Evolutionary conservation across 306 rosid genomes (phyloP).

Genomic region (Fagus sylvatica): DNA sequence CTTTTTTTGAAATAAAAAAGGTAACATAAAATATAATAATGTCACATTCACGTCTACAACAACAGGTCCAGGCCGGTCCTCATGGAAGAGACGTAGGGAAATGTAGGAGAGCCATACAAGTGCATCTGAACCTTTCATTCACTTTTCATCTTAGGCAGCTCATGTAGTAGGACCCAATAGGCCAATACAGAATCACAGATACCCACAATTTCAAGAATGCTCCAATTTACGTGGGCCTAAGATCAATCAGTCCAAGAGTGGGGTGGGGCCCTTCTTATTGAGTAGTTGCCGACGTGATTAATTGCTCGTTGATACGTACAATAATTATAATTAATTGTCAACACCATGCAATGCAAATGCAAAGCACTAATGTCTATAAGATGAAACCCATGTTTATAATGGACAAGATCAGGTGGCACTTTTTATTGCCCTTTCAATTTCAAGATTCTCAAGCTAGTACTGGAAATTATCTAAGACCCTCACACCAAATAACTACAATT

Average conservation of each 20-base stretch:
- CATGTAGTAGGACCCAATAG: conserved; percentile 25
- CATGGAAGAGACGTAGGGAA: too few species aligned
- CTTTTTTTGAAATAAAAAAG: too few species aligned
- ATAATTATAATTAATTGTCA: conserved; percentile 29
- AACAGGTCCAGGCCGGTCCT: too few species aligned
- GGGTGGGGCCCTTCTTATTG: conserved; percentile 21
- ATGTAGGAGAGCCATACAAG: conserved; percentile 11
- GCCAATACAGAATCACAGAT: neutral
- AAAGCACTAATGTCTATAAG: neutral
- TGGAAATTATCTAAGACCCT: neutral
- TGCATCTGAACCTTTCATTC: conserved; percentile 20
- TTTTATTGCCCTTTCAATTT: neutral
- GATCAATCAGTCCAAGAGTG: conserved; percentile 10
- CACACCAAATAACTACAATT: neutral
- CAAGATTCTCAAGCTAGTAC: neutral
- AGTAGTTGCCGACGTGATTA: conserved; percentile 36
- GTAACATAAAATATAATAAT: too few species aligned
- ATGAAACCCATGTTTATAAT: too few species aligned
- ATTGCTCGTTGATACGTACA: conserved; percentile 30
- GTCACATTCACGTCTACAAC: too few species aligned
- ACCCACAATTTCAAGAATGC: conserved; percentile 31
- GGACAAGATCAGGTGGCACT: neutral
- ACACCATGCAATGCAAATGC: conserved; percentile 19
- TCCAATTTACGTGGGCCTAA: neutral
- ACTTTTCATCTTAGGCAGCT: conserved; percentile 22